A percentile compares a stretch with the other conserved stretches of the same genome.
phyloP scores from a whole-genome alignment of 2,329 filamentous ascomycete genomes.

The Fusarium stilboides region DNA sequence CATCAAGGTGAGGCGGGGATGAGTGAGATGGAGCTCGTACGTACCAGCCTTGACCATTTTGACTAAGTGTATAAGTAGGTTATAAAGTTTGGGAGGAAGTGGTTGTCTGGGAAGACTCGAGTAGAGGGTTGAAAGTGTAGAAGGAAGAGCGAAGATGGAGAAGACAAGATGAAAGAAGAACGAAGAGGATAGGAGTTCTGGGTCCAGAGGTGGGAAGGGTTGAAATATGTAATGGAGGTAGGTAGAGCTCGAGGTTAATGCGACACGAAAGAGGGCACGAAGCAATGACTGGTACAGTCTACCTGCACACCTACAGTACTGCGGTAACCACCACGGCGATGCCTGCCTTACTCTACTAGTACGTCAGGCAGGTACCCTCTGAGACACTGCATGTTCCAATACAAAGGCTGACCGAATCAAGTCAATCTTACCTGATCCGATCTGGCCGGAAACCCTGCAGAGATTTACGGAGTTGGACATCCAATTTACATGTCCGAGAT shows the following conservation, averaged over 20 bases:
- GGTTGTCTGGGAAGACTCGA: constrained; percentile 10
- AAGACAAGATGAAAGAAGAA: constrained; percentile 19
- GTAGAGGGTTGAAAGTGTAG: constrained; percentile 16
- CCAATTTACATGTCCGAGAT: constrained; percentile 43
- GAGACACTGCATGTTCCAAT: constrained; percentile 27
- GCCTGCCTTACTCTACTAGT: constrained; percentile 20
- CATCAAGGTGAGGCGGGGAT: constrained; percentile 44
- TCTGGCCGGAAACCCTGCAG: constrained; percentile 23
- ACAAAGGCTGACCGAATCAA: background rate
- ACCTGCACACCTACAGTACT: constrained; percentile 2
- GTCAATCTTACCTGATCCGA: constrained; percentile 24
- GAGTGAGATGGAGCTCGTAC: constrained; percentile 46
- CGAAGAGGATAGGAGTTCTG: constrained; percentile 21
- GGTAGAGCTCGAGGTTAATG: constrained; percentile 35
- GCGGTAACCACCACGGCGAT: constrained; percentile 37
- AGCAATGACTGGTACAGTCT: constrained; percentile 26
- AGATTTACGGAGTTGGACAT: constrained; percentile 10
- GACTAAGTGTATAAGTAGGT: constrained; percentile 44
- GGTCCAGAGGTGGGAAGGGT: constrained; percentile 42
- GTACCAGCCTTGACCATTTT: constrained; percentile 75
- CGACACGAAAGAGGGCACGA: constrained; percentile 21
- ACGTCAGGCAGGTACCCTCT: constrained; percentile 21
- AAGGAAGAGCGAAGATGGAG: constrained; percentile 13
- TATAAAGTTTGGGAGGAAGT: constrained; percentile 20
- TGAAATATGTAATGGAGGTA: constrained; percentile 41